Conservation (phyloP, 2,329 filamentous ascomycete species). For the Xylaria digitata region DNA sequence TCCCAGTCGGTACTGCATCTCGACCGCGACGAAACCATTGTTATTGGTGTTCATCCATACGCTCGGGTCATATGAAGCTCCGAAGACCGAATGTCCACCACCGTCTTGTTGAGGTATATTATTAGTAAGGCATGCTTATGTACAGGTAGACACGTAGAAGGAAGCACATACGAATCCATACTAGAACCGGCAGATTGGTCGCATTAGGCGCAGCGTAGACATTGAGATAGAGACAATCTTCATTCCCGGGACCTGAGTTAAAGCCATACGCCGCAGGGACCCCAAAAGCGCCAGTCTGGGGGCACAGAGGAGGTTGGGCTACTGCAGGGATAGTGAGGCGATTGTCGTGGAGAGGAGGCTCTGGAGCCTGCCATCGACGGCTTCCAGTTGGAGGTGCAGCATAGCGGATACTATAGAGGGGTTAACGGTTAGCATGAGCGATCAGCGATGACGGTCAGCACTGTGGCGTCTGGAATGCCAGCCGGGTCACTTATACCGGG, state of each 20-base stretch:
- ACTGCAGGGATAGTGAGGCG: conserved; percentile 40
- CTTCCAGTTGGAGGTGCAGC: conserved; percentile 46
- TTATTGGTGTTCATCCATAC: conserved; percentile 57
- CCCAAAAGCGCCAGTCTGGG: conserved; percentile 47
- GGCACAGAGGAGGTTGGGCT: conserved; percentile 47
- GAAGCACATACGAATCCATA: conserved; percentile 53
- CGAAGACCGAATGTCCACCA: conserved; percentile 50
- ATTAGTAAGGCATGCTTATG: conserved; percentile 45
- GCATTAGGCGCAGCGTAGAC: conserved; percentile 52
- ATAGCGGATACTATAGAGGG: conserved; percentile 44
- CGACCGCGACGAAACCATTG: conserved; percentile 60
- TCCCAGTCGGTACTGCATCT: conserved; percentile 61
- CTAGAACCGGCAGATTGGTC: conserved; percentile 52
- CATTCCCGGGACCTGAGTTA: conserved; percentile 43
- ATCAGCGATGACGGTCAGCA: conserved; percentile 8
- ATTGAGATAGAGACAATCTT: conserved; percentile 49
- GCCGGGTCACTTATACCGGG: conserved; percentile 7
- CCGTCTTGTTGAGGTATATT: conserved; percentile 47
- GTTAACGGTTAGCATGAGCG: conserved; percentile 10
- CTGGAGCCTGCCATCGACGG: conserved; percentile 47
- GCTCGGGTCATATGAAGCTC: conserved; percentile 49
- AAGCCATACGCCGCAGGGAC: conserved; percentile 46
- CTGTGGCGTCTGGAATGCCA: conserved; percentile 10
- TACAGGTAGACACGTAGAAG: conserved; percentile 32
- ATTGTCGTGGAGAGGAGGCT: conserved; percentile 39